These are phyloP conservation scores for Wickerhamiella brachini DNA, from an alignment of 805 yeast species.

Conservation along the genomic window DNA sequence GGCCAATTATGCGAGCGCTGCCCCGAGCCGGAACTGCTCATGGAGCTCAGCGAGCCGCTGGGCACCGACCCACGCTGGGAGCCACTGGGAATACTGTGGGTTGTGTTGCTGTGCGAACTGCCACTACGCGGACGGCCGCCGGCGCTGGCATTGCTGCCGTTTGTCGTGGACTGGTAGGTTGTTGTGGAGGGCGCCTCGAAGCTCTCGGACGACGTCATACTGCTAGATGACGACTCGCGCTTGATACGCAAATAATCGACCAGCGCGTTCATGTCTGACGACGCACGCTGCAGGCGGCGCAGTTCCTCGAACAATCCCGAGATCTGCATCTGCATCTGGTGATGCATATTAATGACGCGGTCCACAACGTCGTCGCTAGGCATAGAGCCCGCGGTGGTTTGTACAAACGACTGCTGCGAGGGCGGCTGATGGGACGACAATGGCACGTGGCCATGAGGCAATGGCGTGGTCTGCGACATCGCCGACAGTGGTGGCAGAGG, in stretches of 20 bases:
- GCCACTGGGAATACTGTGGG: constrained; percentile 1
- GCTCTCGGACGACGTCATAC: not conserved
- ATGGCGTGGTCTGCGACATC: not conserved
- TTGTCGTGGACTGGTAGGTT: not conserved
- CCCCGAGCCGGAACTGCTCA: not conserved
- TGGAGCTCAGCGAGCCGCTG: not conserved
- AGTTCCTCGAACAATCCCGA: not conserved
- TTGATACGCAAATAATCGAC: not conserved
- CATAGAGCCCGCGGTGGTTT: not conserved
- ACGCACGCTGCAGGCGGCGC: not conserved
- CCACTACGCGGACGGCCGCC: constrained; percentile 1
- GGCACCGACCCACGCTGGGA: not conserved
- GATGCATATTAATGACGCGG: not conserved
- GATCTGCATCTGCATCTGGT: not conserved
- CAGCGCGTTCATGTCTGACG: not conserved
- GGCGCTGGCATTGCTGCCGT: not conserved
- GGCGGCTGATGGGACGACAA: not conserved
- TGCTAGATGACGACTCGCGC: not conserved
- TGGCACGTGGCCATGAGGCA: not conserved
- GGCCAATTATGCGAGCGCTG: not conserved
- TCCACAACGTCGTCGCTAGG: not conserved
- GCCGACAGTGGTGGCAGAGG: not conserved
- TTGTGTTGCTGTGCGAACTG: not conserved
- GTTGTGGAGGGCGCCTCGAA: not conserved
- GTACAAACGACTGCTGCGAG: not conserved